Conservation (phyloP, 805 yeast species). For the Hanseniaspora taiwanica region DNA sequence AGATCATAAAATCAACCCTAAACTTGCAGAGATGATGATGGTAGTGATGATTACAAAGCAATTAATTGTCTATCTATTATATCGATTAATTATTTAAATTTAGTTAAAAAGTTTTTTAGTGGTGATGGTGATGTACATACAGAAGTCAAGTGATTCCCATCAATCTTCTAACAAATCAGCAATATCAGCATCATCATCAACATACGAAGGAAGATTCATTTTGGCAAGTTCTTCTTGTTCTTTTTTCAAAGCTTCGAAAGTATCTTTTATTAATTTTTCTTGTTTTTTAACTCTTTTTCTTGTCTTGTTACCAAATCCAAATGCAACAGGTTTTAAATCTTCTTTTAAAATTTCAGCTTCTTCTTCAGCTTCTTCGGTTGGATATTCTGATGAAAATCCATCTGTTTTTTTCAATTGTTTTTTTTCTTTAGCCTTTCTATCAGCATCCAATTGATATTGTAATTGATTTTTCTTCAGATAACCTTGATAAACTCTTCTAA, state of each 20-base stretch:
- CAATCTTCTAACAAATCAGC: constrained; percentile 53
- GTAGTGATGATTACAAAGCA: no score
- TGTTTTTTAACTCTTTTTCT: constrained; percentile 45
- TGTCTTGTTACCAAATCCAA: constrained; percentile 77
- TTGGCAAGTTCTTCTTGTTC: constrained; percentile 28
- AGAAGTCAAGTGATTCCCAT: no score
- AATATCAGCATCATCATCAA: constrained; percentile 46
- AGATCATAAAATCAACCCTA: no score
- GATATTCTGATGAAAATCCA: constrained; percentile 5
- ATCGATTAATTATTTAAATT: no score
- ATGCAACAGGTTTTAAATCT: constrained; percentile 28
- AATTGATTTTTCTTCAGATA: constrained; percentile 47
- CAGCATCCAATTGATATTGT: constrained; percentile 23
- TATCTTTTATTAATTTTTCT: constrained; percentile 39
- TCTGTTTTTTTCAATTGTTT: constrained; percentile 3
- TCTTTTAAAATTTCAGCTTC: constrained; percentile 24
- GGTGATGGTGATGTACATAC: no score
- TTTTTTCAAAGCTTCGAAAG: constrained; percentile 18
- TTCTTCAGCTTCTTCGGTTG: constrained; percentile 17
- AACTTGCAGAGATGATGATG: no score
- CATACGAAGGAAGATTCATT: constrained; percentile 30
- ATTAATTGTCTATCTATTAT: no score
- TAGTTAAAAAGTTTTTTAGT: no score
- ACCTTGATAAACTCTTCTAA: constrained; percentile 42
- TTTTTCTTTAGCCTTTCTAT: constrained; percentile 10